Evolutionary conservation across 148 eudicot genomes (phyloP), one percentile per base, ranked within the genome.

Genomic region (Polygonum aviculare): DNA sequence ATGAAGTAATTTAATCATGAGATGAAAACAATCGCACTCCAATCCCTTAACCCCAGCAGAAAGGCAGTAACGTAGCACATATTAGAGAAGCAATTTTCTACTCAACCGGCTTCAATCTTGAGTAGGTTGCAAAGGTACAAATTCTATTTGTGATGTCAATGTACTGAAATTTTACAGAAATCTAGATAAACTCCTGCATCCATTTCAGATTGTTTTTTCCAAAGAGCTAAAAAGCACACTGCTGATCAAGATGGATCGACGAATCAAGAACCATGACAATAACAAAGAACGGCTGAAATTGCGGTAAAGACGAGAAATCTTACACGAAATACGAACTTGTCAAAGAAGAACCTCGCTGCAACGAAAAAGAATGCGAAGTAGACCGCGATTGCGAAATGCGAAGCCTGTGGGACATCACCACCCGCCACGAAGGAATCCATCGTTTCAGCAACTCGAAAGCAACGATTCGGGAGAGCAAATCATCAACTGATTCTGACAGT

Each of bases 241-340:
- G 41, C 72, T 36, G 18, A 67, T 67, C 44, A 67, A 35, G 6
- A 67, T 67, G 21, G 16, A 67, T 10, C 44, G 15, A 36, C 1
- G 19, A 38, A 67, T 35, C 72, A 67, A 60, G 69, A 26, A 12
- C 38, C 12, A 4, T 67, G 45, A 67, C 19, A 15, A 12, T 31
- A 21, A 60, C 6, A 19, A 54, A n/a, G 60, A 19, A 54, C 22
- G 7, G 8, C 60, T n/a, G 60, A 19, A 54, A 62, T 62, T 62
- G 33, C 1, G 39, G 12, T n/a, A 18, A 55, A 21, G 10, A 11
- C 12, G 26, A 31, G 19, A 74, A 83, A 72, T 45, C 96, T 85
- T 92, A 94, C 98, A 44, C 92, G 93, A 76, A 85, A 90, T 6
- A 94, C 52, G 78, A 85, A 90, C 79, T 85, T 89, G 79, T 94